Evolutionary conservation across 345 rosid genomes (phyloP), one percentile per base, ranked within the genome.

Genomic region (Cochlearia excelsa): DNA sequence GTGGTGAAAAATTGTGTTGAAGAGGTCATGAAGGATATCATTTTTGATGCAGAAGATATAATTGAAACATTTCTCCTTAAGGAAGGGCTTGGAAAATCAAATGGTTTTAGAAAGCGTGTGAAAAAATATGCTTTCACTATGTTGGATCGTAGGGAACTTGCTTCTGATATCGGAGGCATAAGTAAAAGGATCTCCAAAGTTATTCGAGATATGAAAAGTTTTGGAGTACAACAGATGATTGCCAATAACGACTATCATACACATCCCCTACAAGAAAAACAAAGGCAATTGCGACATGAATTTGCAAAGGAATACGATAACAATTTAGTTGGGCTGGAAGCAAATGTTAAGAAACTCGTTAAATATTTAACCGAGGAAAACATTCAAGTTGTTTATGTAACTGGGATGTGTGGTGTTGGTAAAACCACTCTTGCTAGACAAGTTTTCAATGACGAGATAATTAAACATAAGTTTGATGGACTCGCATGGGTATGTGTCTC

Each of bases 351-450:
- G 2, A 16, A 1, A 2, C 5, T 81, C 43, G 74, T 77, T 44
- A 45, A 58, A 3, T 9, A 61, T 35, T 51, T 81, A 51, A 46
- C 59, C 7, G 54, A 0, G 5, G 57, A 34, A 4, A 52, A 34
- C 1, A 52, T 0, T 29, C 51, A 43, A 26, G 69, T 72, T 10
- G 67, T 81, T 30, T 63, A 75, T 0, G 63, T 83, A 9, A 61
- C 58, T 2, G 85, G 88, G n/a, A 80, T 80, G 84, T 79, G 84
- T 0, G 87, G 87, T 29, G 60, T 78, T 28, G 84, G 87, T 4
- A 82, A 78, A 61, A 83, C 85, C 0, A 45, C 88, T 0, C 66
- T 83, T 0, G 85, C 83, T 0, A 48, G 34, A 46, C 64, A 71
- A 28, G 43, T 83, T 0, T 46, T 65, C 8, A 42, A 68, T 33